Conservation (phyloP, 306 rosid species). For the Vigna trinervia region DNA sequence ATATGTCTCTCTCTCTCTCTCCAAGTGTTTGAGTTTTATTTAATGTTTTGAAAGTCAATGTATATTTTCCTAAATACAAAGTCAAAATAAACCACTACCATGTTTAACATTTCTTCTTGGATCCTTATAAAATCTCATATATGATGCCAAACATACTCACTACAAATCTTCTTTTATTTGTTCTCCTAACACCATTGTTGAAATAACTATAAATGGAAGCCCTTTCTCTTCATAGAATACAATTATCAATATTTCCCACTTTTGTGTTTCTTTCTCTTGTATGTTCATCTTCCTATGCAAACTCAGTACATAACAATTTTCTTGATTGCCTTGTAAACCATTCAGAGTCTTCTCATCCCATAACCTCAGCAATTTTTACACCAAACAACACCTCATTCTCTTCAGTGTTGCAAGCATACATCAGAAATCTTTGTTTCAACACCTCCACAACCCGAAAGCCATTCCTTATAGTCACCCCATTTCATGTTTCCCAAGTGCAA, state of each 20-base stretch:
- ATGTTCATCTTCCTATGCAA: not conserved
- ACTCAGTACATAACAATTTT: conserved; percentile 43
- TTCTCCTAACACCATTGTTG: too few species aligned
- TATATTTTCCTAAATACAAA: too few species aligned
- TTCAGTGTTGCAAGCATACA: conserved; percentile 55
- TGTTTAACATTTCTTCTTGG: not conserved
- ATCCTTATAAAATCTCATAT: not conserved
- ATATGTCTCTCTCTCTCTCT: too few species aligned
- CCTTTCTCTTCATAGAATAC: too few species aligned
- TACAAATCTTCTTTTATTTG: too few species aligned
- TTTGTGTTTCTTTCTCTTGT: too few species aligned
- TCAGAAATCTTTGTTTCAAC: conserved; percentile 72
- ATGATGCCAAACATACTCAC: not conserved
- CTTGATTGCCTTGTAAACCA: conserved; percentile 60
- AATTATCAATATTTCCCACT: too few species aligned
- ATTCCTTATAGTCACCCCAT: conserved; percentile 60
- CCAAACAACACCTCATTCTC: conserved; percentile 57
- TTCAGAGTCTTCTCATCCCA: conserved; percentile 58
- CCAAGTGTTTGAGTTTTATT: too few species aligned
- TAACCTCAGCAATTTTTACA: conserved; percentile 59
- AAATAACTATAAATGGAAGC: too few species aligned
- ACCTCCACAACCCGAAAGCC: conserved; percentile 61
- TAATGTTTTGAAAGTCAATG: too few species aligned
- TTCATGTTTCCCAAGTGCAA: conserved; percentile 67
- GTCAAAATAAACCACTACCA: too few species aligned